Conservation (phyloP, 768 basidiomycete genomes). For the Podaxis pistillaris region DNA sequence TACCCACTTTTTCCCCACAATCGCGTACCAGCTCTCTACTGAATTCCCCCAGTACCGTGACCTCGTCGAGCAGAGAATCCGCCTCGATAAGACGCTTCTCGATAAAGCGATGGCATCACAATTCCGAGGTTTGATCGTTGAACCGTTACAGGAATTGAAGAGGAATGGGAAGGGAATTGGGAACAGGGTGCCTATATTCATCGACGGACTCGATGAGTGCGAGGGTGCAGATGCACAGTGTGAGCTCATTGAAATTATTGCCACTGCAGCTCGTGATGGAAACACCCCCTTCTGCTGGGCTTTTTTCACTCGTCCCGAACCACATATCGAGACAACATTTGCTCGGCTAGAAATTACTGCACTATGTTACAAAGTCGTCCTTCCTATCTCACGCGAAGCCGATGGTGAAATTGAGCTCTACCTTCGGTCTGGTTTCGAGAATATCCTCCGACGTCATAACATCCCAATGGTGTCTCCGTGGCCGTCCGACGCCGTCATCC, state of each 20-base stretch:
- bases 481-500: conserved; percentile 14
- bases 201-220: background rate
- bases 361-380: background rate
- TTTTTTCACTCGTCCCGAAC: conserved; percentile 6
- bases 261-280: background rate
- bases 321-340: conserved; percentile 1
- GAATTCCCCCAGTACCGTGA: background rate
- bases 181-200: background rate
- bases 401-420: conserved; percentile 12
- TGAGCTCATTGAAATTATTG: background rate
- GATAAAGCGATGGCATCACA: background rate
- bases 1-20: background rate
- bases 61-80: background rate
- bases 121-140: background rate
- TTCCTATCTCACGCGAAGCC: background rate
- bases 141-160: background rate
- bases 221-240: background rate
- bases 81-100: background rate
- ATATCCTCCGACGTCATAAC: conserved; percentile 1
- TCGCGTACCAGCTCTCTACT: conserved; percentile 7
- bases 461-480: background rate
- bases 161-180: background rate
- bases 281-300: background rate
- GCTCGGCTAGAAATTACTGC: background rate
- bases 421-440: background rate